Evolutionary conservation across 2,329 filamentous ascomycete genomes (phyloP), one percentile per base, ranked within the genome.

Genomic region (Fusarium sp.): DNA sequence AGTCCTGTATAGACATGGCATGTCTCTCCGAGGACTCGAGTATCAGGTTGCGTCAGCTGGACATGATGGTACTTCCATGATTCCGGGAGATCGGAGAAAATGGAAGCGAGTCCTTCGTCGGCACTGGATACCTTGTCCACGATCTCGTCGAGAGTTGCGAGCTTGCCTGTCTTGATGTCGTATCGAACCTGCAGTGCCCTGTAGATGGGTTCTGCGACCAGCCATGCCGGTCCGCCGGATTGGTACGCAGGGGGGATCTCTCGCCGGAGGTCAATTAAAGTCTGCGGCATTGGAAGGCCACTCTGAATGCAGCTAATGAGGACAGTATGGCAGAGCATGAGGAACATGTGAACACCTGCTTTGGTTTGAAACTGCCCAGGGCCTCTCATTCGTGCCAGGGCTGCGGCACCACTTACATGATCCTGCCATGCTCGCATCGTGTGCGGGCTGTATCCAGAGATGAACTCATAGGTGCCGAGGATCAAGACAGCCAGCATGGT

Each of bases 401-500:
- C 84, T 4, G 86, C 85, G 3, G 88, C 88, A 11, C 88, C 88
- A 57, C 86, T 86, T 40, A 90, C 83, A 73, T 90, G 88, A 62
- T 87, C 82, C 66, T 87, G 85, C 85, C 88, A 90, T 12, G 86
- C 86, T 62, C 83, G 80, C 72, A 89, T 82, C 0, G 87, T 88
- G 62, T 84, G 82, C 9, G 83, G 80, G 8, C 82, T 84, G 22
- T 81, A 83, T 17, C 87, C 87, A 12, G 86, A 85, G 68, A 90
- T 82, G 73, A 87, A 87, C 78, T 90, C 88, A 71, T 87, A 90
- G 6, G 88, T 86, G 50, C 87, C 85, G 7, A 90, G 82, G 54
- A 90, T 86, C 56, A 90, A 82, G 17, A 90, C 85, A 1, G 83
- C 85, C 35, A 87, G 85, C 84, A 90, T 86, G 0, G 88, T 90